A percentile compares a stretch with the other conserved stretches of the same genome.
Conservation (phyloP, 2,329 filamentous ascomycete genomes). For the Calonectria montana region DNA sequence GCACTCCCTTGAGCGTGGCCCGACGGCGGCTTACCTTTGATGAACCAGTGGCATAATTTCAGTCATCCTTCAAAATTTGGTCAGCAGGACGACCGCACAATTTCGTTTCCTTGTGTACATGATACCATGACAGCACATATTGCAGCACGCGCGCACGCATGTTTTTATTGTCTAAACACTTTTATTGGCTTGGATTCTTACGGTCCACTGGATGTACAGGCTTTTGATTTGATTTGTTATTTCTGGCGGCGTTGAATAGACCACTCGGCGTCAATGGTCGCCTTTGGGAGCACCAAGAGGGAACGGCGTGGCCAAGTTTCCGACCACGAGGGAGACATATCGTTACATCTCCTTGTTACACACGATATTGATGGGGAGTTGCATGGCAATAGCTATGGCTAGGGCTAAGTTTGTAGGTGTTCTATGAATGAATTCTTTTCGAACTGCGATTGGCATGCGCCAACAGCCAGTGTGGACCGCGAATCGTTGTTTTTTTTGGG, state of each 20-base stretch:
- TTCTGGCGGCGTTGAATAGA: constrained; percentile 43
- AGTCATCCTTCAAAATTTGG: constrained; percentile 3
- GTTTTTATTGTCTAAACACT: constrained; percentile 22
- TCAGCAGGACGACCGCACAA: constrained; percentile 22
- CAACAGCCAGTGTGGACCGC: constrained; percentile 28
- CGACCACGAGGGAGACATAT: constrained; percentile 15
- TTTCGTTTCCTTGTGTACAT: constrained; percentile 45
- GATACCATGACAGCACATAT: constrained; percentile 51
- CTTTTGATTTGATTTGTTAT: constrained; percentile 23
- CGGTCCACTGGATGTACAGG: constrained; percentile 33
- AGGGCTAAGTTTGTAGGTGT: constrained; percentile 4
- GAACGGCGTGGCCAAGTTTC: constrained; percentile 18
- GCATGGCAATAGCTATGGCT: constrained; percentile 26
- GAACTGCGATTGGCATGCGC: constrained; percentile 30
- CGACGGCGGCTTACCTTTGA: constrained; percentile 86
- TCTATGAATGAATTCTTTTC: constrained; percentile 26
- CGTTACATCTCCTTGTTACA: constrained; percentile 28
- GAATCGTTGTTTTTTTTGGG: constrained; percentile 5
- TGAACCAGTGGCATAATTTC: constrained; percentile 57
- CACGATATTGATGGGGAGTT: not conserved
- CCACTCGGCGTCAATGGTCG: constrained; percentile 36
- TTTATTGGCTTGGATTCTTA: constrained; percentile 28
- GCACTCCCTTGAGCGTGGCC: constrained; percentile 74
- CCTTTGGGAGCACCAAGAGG: constrained; percentile 23
- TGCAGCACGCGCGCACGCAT: constrained; percentile 34